A percentile compares a stretch with the other conserved stretches of the same genome.
Conservation (phyloP, 2,329 filamentous ascomycete genomes). For the Plenodomus biglobosus region DNA sequence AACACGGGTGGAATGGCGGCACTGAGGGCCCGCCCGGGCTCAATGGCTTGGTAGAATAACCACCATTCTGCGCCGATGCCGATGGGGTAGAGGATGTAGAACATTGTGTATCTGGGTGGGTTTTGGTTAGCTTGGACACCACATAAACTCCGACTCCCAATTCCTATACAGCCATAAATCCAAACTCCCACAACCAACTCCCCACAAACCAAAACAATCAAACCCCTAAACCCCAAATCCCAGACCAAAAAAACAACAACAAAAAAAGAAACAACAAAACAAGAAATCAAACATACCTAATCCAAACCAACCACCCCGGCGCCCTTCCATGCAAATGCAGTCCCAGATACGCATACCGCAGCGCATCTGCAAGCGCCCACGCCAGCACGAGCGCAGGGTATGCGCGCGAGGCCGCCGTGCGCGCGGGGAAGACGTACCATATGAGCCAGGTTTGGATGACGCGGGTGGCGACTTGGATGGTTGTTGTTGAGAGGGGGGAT, state of each 20-base stretch:
- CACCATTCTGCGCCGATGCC: constrained; percentile 34
- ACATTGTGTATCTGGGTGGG: constrained; percentile 28
- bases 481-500: constrained; percentile 27
- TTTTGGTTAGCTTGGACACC: not conserved
- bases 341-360: constrained; percentile 26
- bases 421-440: constrained; percentile 23
- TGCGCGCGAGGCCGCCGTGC: constrained; percentile 17
- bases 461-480: constrained; percentile 26
- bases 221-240: too few relatives aligned
- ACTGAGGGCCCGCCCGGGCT: constrained; percentile 13
- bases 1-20: constrained; percentile 15
- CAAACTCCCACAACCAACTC: too few relatives aligned
- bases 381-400: constrained; percentile 24
- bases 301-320: constrained; percentile 16
- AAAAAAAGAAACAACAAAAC: not conserved
- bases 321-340: constrained; percentile 24
- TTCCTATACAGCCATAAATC: too few relatives aligned
- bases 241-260: not conserved
- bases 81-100: constrained; percentile 28
- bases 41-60: constrained; percentile 23
- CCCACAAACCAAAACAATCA: not conserved
- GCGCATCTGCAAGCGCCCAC: constrained; percentile 25
- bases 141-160: not conserved
- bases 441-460: constrained; percentile 34
- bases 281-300: constrained; percentile 14